Percentiles rank a stretch among this genome's conserved stretches.
phyloP scores from a whole-genome alignment of 2,329 filamentous ascomycete genomes.

The Monosporascus ibericus region DNA sequence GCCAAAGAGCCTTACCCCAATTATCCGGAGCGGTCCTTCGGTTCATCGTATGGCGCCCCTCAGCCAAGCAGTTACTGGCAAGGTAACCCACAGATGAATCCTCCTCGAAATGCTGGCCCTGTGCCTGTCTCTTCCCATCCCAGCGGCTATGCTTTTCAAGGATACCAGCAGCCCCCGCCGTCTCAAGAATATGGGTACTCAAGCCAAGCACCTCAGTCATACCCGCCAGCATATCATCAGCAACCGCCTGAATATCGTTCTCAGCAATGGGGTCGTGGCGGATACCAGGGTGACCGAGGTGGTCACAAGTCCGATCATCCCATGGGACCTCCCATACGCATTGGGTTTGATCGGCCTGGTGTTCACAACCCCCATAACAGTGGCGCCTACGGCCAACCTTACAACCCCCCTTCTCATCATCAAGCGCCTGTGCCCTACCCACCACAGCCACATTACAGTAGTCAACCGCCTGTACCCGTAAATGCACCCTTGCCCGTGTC shows the following conservation, averaged over 20 bases:
- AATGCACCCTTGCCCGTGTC: conserved; percentile 7
- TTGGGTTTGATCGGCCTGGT: conserved; percentile 22
- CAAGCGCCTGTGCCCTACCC: conserved; percentile 24
- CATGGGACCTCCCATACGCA: conserved; percentile 27
- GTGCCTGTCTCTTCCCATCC: conserved; percentile 36
- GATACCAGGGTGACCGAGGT: conserved; percentile 39
- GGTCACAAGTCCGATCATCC: conserved; percentile 26
- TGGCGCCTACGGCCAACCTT: conserved; percentile 33
- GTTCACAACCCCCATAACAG: conserved; percentile 26
- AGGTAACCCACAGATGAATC: conserved; percentile 21
- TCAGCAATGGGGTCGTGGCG: conserved; percentile 42
- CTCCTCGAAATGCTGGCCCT: conserved; percentile 26
- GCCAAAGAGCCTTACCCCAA: conserved; percentile 1
- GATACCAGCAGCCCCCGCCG: conserved; percentile 32
- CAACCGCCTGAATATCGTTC: conserved; percentile 31
- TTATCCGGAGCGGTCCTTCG: conserved; percentile 7
- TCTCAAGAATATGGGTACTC: conserved; percentile 36
- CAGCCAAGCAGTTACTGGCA: conserved; percentile 28
- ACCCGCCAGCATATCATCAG: conserved; percentile 34
- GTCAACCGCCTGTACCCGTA: conserved; percentile 33
- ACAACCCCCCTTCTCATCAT: conserved; percentile 34
- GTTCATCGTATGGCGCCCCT: conserved; percentile 18
- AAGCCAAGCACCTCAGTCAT: conserved; percentile 22
- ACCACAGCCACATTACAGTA: conserved; percentile 22
- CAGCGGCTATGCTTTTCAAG: conserved; percentile 30